Percentiles rank a stretch among this genome's conserved stretches.
Conservation (phyloP, 768 basidiomycete genomes). For the Floccularia luteovirens region DNA sequence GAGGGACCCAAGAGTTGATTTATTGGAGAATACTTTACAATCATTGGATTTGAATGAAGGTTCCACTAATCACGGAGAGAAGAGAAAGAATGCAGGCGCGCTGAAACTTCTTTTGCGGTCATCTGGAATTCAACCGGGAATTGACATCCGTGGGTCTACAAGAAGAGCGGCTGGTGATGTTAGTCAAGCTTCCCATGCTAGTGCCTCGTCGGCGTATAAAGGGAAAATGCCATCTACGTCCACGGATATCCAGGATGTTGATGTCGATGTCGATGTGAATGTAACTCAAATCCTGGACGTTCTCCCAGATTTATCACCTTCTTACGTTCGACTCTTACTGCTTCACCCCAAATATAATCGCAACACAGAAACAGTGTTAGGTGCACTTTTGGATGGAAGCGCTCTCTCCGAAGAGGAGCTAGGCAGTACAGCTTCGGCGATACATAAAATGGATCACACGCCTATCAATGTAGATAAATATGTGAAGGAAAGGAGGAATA, state of each 20-base stretch:
- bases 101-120: conserved; percentile 60
- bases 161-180: too few species aligned
- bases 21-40: conserved; percentile 45
- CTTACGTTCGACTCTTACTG: conserved; percentile 56
- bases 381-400: conserved; percentile 69
- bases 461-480: conserved; percentile 11
- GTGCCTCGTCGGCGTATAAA: conserved; percentile 22
- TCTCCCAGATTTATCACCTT: conserved; percentile 50
- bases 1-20: conserved; percentile 51
- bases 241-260: too few species aligned
- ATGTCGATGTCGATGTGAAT: conserved; percentile 45
- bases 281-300: conserved; percentile 71
- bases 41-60: conserved; percentile 21
- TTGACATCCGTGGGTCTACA: conserved; percentile 23
- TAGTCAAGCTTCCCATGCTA: conserved; percentile 8
- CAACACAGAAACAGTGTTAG: conserved; percentile 55
- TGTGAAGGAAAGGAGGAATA: conserved; percentile 50
- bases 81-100: conserved; percentile 39
- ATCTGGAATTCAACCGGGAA: conserved; percentile 37
- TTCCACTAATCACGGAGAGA: conserved; percentile 9
- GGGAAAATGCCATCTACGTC: too few species aligned
- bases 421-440: neutral
- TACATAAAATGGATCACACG: neutral
- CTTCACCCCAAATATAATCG: conserved; percentile 39
- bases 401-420: conserved; percentile 34